These are phyloP conservation scores for Chytriomyces sp. DNA, from an alignment of 192 early-diverging fungal species.

Conservation along the genomic window DNA sequence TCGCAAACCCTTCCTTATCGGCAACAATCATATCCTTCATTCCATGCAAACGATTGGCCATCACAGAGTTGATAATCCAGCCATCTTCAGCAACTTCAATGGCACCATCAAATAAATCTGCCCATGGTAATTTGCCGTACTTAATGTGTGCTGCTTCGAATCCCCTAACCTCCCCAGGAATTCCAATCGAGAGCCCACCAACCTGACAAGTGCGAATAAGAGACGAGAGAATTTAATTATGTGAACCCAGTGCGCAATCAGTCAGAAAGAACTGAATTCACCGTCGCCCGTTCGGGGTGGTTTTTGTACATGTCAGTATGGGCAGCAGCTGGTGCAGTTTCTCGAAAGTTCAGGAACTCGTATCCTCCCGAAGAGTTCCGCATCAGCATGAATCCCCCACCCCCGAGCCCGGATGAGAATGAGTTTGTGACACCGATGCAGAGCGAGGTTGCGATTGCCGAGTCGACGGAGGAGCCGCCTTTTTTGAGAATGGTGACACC, in stretches of 20 bases:
- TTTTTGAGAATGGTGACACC: conserved; percentile 69
- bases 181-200: conserved; percentile 49
- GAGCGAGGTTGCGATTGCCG: conserved; percentile 81
- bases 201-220: conserved; percentile 9
- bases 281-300: conserved; percentile 70
- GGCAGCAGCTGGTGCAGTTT: conserved; percentile 78
- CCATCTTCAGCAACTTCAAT: conserved; percentile 79
- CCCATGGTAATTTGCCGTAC: conserved; percentile 86
- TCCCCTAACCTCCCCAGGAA: conserved; percentile 80
- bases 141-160: conserved; percentile 77
- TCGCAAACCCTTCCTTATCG: conserved; percentile 26
- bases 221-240: not conserved
- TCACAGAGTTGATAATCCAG: conserved; percentile 60
- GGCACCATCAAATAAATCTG: conserved; percentile 75
- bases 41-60: conserved; percentile 51
- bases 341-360: conserved; percentile 83
- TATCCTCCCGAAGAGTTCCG: conserved; percentile 57
- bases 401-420: conserved; percentile 90
- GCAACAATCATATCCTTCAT: conserved; percentile 7
- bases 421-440: conserved; percentile 83
- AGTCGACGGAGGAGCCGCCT: conserved; percentile 89
- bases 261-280: conserved; percentile 38
- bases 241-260: not conserved
- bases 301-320: conserved; percentile 80
- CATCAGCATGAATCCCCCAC: conserved; percentile 93